These are phyloP conservation scores for Solanum appendiculatum DNA, from an alignment of 257 asterid species.

Conservation along the genomic window DNA sequence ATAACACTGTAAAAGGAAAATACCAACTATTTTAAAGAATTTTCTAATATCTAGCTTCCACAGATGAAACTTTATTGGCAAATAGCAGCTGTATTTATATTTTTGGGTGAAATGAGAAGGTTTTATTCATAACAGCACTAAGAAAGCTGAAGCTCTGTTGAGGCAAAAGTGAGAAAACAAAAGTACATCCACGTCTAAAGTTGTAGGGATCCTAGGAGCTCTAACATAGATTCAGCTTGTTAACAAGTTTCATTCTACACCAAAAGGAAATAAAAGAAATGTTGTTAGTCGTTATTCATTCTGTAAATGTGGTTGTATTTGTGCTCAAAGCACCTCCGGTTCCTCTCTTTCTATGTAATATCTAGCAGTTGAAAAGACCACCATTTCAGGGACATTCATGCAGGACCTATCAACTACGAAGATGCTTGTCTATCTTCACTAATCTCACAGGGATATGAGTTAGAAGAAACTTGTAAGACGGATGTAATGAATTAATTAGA, in stretches of 20 bases:
- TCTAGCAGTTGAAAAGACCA: not conserved
- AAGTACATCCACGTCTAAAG: not conserved
- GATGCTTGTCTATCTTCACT: not conserved
- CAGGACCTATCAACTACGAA: not conserved
- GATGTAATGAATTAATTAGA: not conserved
- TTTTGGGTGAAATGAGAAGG: not conserved
- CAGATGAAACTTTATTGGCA: not conserved
- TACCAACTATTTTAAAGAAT: not conserved
- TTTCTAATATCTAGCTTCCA: not conserved
- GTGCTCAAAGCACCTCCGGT: not conserved
- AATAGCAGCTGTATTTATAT: not conserved
- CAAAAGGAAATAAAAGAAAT: not conserved
- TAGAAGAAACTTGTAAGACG: not conserved
- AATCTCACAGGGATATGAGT: not conserved
- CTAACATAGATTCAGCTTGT: not conserved
- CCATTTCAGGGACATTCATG: not conserved
- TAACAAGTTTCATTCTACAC: not conserved
- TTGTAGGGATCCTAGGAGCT: not conserved
- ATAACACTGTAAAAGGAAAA: not conserved
- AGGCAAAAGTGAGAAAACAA: not conserved
- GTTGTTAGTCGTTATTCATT: not conserved
- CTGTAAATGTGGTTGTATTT: not conserved
- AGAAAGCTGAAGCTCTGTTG: not conserved
- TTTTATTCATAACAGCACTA: not conserved
- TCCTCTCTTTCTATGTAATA: not conserved